These are phyloP conservation scores for Vachellia pachyceras DNA, from an alignment of 306 rosid genomes.

Conservation along the genomic window DNA sequence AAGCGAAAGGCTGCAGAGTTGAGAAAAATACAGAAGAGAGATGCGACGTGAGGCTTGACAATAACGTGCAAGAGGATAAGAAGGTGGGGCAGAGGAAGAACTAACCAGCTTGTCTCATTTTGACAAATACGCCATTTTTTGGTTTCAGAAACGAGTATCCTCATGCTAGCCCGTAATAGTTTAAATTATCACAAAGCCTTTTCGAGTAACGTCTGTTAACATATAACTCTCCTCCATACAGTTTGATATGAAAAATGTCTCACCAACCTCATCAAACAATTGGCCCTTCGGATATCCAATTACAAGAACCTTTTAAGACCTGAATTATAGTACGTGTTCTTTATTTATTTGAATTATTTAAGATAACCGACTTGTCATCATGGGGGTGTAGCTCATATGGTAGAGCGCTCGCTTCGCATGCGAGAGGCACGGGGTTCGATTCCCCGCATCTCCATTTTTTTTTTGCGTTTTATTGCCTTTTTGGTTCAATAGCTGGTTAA, in stretches of 20 bases:
- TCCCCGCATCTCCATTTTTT: slow-evolving; percentile 58
- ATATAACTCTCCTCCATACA: background rate
- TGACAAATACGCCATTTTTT: background rate
- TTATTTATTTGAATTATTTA: no score
- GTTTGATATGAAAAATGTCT: background rate
- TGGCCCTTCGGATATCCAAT: background rate
- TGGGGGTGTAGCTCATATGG: slow-evolving; percentile 82
- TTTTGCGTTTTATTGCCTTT: no score
- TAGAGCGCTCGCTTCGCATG: slow-evolving; percentile 73
- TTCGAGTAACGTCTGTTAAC: no score
- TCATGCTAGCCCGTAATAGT: no score
- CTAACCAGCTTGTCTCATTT: background rate
- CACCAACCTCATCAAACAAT: background rate
- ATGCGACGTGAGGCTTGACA: background rate
- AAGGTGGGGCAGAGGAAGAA: background rate
- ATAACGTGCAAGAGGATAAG: background rate
- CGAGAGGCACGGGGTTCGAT: slow-evolving; percentile 90
- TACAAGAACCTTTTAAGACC: no score
- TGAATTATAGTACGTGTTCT: no score
- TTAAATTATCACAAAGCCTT: no score
- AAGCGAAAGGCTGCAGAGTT: no score
- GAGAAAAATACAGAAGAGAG: background rate
- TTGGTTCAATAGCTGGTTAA: no score
- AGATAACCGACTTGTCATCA: no score
- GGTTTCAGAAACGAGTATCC: background rate